phyloP scores from a whole-genome alignment of 139 green algal genomes.

The Coelastrella sp. region DNA sequence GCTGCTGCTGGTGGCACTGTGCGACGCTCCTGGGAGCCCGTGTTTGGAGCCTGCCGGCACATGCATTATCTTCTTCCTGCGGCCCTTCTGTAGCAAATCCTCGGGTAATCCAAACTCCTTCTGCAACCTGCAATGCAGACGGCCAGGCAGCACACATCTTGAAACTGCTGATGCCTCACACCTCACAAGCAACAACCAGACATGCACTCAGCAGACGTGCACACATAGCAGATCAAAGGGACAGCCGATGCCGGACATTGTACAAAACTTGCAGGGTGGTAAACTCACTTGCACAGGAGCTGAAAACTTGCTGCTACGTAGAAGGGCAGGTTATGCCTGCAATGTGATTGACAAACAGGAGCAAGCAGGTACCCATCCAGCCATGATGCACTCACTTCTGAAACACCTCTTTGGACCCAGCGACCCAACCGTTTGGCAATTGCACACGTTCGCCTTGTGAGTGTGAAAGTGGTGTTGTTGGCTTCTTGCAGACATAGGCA shows the following conservation, averaged over 20 bases:
- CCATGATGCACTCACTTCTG: background rate
- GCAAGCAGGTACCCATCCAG: background rate
- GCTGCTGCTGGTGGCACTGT: slow-evolving; percentile 5
- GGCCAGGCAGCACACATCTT: background rate
- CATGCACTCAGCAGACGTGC: too few species aligned
- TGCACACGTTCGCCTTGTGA: background rate
- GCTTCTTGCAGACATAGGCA: slow-evolving; percentile 49
- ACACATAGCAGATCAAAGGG: too few species aligned
- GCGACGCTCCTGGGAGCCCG: background rate
- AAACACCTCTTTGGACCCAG: slow-evolving; percentile 43
- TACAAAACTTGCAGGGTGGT: too few species aligned
- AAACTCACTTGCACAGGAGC: too few species aligned
- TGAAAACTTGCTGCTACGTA: too few species aligned
- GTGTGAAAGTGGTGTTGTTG: slow-evolving; percentile 26
- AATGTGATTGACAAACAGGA: too few species aligned
- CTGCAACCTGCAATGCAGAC: slow-evolving; percentile 33
- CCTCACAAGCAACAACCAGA: background rate
- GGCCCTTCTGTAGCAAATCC: slow-evolving; percentile 34
- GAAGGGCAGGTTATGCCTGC: too few species aligned
- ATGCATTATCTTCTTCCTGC: slow-evolving; percentile 19
- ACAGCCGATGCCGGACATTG: too few species aligned
- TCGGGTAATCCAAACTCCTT: slow-evolving; percentile 40
- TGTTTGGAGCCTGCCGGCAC: slow-evolving; percentile 25
- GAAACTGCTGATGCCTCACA: background rate
- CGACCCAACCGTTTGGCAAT: slow-evolving; percentile 49